Percentiles rank a stretch among this genome's conserved stretches.
phyloP scores from a whole-genome alignment of 441 rosid genomes.

The Geranium incanum region DNA sequence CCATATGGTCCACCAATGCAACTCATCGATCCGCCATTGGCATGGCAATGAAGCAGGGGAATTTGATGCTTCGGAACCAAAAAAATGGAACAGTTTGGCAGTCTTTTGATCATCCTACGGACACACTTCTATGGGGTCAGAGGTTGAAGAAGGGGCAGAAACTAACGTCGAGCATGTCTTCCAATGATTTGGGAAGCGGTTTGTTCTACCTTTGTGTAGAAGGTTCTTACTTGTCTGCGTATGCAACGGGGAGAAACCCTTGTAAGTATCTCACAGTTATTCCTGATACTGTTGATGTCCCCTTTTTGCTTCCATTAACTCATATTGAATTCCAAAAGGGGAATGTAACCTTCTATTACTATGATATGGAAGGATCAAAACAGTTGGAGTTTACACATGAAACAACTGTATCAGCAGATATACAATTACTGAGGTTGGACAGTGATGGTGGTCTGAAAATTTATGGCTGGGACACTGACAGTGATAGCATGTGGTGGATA shows the following conservation, averaged over 20 bases:
- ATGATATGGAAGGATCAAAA: background rate
- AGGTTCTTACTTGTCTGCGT: background rate
- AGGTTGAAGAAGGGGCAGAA: background rate
- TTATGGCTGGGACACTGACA: background rate
- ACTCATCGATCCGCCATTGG: background rate
- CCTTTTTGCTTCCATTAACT: background rate
- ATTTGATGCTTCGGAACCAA: background rate
- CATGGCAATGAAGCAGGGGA: background rate
- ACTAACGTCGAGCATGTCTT: constrained; percentile 13
- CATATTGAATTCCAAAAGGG: background rate
- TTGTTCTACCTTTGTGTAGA: background rate
- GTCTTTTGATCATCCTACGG: constrained; percentile 22
- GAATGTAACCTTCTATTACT: background rate
- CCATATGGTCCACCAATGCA: background rate
- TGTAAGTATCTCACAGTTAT: no score
- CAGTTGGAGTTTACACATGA: background rate
- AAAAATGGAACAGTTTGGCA: constrained; percentile 8
- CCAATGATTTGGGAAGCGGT: constrained; percentile 15
- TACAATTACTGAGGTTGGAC: background rate
- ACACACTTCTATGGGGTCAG: constrained; percentile 20
- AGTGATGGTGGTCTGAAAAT: background rate
- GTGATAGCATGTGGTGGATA: background rate
- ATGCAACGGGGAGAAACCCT: background rate
- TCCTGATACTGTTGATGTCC: no score
- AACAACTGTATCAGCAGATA: background rate